Evolutionary conservation across 768 basidiomycete species (phyloP).

Genomic region (Collybiopsis luxurians): DNA sequence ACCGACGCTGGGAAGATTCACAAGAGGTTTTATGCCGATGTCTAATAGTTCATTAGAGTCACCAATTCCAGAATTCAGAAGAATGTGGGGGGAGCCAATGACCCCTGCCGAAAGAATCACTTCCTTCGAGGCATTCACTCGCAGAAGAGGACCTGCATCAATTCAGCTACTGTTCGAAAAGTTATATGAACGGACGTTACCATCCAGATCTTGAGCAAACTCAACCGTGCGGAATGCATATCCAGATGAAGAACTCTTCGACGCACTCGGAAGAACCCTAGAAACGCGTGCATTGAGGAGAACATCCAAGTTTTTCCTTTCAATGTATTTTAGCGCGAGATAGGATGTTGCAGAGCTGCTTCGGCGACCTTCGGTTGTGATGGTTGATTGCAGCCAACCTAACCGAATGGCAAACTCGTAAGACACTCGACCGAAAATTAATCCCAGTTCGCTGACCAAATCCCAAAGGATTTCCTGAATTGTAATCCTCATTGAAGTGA

Average conservation of each 20-base stretch:
- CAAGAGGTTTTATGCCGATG: conserved; percentile 15
- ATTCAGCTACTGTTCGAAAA: conserved; percentile 8
- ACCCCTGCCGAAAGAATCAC: conserved; percentile 24
- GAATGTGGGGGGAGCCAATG: conserved; percentile 16
- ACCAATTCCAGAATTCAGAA: conserved; percentile 27
- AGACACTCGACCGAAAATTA: too few relatives aligned
- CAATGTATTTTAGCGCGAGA: conserved; percentile 12
- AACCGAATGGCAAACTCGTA: too few relatives aligned
- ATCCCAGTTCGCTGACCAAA: too few relatives aligned
- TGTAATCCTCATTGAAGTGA: conserved; percentile 25
- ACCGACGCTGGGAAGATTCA: conserved; percentile 22
- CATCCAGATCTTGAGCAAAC: neutral
- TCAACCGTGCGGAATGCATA: conserved; percentile 9
- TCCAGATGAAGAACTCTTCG: neutral
- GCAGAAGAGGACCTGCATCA: neutral
- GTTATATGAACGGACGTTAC: neutral
- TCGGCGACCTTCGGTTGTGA: conserved; percentile 8
- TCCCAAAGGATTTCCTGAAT: conserved; percentile 23
- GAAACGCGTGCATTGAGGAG: conserved; percentile 9
- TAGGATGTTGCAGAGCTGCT: conserved; percentile 15
- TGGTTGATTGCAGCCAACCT: conserved; percentile 14
- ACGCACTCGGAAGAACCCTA: neutral
- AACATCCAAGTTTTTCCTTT: conserved; percentile 15
- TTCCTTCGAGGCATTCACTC: conserved; percentile 15
- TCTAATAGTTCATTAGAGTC: conserved; percentile 6